Evolutionary conservation across 345 rosid genomes (phyloP).

Genomic region (Citrus mangshanensis): DNA sequence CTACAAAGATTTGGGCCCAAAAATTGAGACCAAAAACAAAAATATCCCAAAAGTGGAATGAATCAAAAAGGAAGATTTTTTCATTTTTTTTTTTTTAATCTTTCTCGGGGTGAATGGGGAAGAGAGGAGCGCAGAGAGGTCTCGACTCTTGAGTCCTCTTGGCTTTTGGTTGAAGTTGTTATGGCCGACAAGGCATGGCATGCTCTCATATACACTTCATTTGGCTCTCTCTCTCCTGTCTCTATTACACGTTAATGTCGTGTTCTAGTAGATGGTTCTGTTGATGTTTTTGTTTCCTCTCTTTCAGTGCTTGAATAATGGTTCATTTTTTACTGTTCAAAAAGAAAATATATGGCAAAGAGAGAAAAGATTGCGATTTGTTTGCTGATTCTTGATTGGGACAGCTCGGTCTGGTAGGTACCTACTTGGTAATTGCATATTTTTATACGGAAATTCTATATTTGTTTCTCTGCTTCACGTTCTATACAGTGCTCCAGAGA

Average conservation of each 20-base stretch:
- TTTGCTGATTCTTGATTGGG: slow-evolving; percentile 31
- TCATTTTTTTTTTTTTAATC: not conserved
- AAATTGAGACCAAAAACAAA: not conserved
- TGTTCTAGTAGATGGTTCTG: not conserved
- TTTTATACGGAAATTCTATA: not conserved
- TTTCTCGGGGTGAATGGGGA: slow-evolving; percentile 20
- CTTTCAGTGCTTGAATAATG: slow-evolving; percentile 4
- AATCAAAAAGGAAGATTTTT: slow-evolving; percentile 14
- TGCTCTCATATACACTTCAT: slow-evolving; percentile 22
- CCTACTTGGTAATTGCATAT: slow-evolving; percentile 10
- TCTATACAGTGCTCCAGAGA: not conserved
- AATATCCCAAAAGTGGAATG: slow-evolving; percentile 10
- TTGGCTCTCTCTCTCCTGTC: no score
- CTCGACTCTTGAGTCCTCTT: not conserved
- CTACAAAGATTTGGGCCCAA: slow-evolving; percentile 19
- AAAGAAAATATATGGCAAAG: not conserved
- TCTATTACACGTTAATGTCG: not conserved
- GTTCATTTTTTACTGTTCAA: not conserved
- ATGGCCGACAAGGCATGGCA: slow-evolving; percentile 63
- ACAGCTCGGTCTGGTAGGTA: slow-evolving; percentile 25
- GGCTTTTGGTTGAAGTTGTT: slow-evolving; percentile 33
- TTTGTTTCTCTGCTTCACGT: not conserved
- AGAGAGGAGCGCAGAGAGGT: slow-evolving; percentile 27
- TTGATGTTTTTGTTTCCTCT: not conserved
- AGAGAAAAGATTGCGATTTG: not conserved